Evolutionary conservation across 2,329 filamentous ascomycete genomes (phyloP), one percentile per base, ranked within the genome.

Genomic region (Exophiala bonariae): DNA sequence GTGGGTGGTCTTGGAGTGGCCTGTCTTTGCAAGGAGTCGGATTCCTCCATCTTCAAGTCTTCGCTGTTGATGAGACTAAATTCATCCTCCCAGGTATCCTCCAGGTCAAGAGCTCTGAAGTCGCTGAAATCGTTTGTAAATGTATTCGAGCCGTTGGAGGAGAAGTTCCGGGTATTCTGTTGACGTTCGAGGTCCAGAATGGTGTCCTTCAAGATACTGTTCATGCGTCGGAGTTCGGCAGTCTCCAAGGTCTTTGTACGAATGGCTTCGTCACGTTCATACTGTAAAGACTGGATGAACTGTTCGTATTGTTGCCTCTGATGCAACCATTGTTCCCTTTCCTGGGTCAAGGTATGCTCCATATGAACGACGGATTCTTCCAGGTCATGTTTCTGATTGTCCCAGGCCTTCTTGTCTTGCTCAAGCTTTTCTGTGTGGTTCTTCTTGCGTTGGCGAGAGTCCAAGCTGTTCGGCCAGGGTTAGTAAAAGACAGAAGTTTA

Each of bases 401-500:
- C 87, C 74, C 83, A 95, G 49, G 87, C 82, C 77, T 96, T 96
- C 79, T 97, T 96, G 75, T 97, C 92, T 68, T 93, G 87, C 69
- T 97, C 93, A 36, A 97, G 82, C 61, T 93, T 85, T 73, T 97
- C 93, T 26, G 93, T 97, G 73, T 97, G 92, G 72, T 89, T 87
- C 81, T 97, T 97, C 80, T 97, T 99, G 61, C 93, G 85, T 70
- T 97, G 92, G 58, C 93, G 84, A 35, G 93, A 97, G 73, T 97
- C 92, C 61, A 99, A 86, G 58, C 89, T 95, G 62, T 26, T 6
- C 62, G 44, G 43, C 48, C n/a, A 57, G 44, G 57, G 43, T 58
- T 61, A 59, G 54, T 23, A 47, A 37, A 18, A 8, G 50, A 42
- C 36, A 31, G 46, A 41, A 30, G 52, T 35, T 44, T 60, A 59